These are phyloP conservation scores for Mucor irregularis DNA, from an alignment of 371 early-diverging fungal genomes.

Conservation along the genomic window DNA sequence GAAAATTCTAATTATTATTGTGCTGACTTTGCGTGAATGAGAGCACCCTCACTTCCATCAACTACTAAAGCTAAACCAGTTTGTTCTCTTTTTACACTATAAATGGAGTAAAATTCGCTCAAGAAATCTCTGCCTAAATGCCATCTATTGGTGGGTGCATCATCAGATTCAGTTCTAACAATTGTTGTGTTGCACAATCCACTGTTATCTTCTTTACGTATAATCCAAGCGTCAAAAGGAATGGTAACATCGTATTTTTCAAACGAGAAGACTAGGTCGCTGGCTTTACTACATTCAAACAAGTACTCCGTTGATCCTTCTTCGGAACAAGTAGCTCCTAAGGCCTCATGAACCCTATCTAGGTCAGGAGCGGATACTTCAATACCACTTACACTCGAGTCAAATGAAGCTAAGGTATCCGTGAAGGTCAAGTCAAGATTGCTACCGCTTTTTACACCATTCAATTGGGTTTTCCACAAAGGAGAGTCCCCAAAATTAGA, in stretches of 20 bases:
- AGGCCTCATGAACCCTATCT: not conserved
- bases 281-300: conserved; percentile 8
- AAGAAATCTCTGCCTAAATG: conserved; percentile 10
- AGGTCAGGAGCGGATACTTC: not conserved
- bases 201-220: not conserved
- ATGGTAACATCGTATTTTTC: not conserved
- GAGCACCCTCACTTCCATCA: not conserved
- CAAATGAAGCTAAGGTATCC: conserved; percentile 36
- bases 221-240: conserved; percentile 9
- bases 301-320: not conserved
- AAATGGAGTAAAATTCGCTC: conserved; percentile 1
- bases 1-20: too few species aligned
- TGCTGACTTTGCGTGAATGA: not conserved
- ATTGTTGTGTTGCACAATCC: not conserved
- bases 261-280: conserved; percentile 1
- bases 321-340: not conserved
- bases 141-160: not conserved
- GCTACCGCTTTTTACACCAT: conserved; percentile 35
- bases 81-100: not conserved
- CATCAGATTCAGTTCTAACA: not conserved
- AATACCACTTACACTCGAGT: conserved; percentile 16
- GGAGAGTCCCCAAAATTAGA: conserved; percentile 41
- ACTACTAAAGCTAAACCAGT: conserved; percentile 1
- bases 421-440: conserved; percentile 33
- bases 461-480: conserved; percentile 43